Conservation (phyloP, 208 protist species). For the Wallacemonas sp. region DNA sequence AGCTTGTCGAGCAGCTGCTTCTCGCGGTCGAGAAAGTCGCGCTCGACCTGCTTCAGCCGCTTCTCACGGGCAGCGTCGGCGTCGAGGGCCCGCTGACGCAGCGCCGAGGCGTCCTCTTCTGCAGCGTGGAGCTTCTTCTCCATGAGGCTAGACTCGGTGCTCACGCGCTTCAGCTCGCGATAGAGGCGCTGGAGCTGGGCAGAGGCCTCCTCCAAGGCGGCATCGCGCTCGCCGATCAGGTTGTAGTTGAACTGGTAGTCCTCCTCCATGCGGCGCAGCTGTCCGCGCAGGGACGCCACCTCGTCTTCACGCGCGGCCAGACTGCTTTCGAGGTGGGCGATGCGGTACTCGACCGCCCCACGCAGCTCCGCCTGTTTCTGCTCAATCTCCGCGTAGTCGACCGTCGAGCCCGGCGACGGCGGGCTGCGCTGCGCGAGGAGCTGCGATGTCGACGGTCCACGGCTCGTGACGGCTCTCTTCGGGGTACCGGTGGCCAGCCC, state of each 20-base stretch:
- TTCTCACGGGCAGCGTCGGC: constrained; percentile 60
- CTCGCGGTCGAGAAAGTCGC: constrained; percentile 60
- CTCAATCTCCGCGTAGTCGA: constrained; percentile 82
- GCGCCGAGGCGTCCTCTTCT: constrained; percentile 37
- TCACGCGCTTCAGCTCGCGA: constrained; percentile 64
- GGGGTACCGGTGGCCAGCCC: too few species aligned
- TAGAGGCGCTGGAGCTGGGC: constrained; percentile 80
- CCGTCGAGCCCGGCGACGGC: constrained; percentile 27
- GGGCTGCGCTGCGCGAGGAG: neutral
- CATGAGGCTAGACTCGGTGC: constrained; percentile 35
- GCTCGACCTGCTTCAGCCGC: constrained; percentile 37
- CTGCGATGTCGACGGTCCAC: neutral
- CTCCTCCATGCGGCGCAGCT: constrained; percentile 77
- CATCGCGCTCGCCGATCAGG: constrained; percentile 85
- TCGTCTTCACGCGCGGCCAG: constrained; percentile 72
- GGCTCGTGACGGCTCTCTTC: too few species aligned
- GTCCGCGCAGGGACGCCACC: constrained; percentile 46
- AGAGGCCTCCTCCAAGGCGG: constrained; percentile 79
- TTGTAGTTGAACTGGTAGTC: constrained; percentile 93
- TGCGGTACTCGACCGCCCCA: constrained; percentile 69
- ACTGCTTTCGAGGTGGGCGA: constrained; percentile 64
- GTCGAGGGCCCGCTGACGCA: constrained; percentile 60
- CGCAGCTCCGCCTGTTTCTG: constrained; percentile 85
- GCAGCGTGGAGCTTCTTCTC: constrained; percentile 42
- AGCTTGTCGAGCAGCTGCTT: constrained; percentile 43